Evolutionary conservation across 495 filamentous ascomycete species (phyloP).

Genomic region (Aspergillus taichungensis): DNA sequence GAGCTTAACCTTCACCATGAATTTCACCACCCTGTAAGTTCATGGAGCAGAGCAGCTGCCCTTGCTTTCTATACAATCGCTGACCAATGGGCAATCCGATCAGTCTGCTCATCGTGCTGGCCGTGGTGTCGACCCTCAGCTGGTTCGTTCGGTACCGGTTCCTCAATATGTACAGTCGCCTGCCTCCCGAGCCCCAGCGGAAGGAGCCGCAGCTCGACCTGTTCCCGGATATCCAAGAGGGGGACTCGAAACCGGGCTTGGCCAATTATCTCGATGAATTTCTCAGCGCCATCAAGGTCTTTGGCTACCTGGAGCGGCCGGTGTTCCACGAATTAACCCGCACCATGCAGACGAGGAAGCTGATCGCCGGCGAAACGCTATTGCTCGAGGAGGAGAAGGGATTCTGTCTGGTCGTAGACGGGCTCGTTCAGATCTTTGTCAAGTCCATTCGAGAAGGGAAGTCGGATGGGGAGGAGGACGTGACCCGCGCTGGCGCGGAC

Average conservation of each 20-base stretch:
- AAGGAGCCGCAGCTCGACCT: constrained; percentile 93
- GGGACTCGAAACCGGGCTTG: constrained; percentile 80
- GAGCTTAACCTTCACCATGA: constrained; percentile 94
- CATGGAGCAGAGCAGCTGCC: background rate
- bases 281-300: constrained; percentile 97
- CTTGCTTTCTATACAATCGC: background rate
- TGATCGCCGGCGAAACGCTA: constrained; percentile 91
- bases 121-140: constrained; percentile 68
- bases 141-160: constrained; percentile 94
- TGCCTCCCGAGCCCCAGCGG: constrained; percentile 89
- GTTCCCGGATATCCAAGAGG: constrained; percentile 86
- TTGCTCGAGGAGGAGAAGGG: constrained; percentile 96
- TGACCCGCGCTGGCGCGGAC: constrained; percentile 15
- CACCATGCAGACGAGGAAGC: constrained; percentile 94
- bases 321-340: constrained; percentile 96
- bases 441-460: constrained; percentile 66
- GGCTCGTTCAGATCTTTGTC: constrained; percentile 94
- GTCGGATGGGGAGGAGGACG: constrained; percentile 15
- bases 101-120: constrained; percentile 69
- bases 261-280: constrained; percentile 97
- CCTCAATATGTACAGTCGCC: constrained; percentile 87
- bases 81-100: constrained; percentile 8
- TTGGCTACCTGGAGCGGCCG: constrained; percentile 91
- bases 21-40: constrained; percentile 83
- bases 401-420: constrained; percentile 95